Percentiles rank a stretch among this genome's conserved stretches.
These are phyloP conservation scores for Aspergillus saccharolyticus DNA, from an alignment of 495 filamentous ascomycete genomes.

Conservation along the genomic window DNA sequence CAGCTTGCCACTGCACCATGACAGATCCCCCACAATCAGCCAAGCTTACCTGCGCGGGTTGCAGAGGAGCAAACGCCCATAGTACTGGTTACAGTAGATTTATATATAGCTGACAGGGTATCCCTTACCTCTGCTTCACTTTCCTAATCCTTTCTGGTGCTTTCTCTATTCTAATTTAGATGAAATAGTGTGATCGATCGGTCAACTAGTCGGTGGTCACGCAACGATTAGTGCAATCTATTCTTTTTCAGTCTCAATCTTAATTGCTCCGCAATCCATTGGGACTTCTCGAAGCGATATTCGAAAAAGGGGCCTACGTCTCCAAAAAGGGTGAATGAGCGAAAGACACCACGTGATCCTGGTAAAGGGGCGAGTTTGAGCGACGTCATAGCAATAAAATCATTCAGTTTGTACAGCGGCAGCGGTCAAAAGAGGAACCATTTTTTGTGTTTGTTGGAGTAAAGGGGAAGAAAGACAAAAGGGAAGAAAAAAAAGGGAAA, in stretches of 20 bases:
- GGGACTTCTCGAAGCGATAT: neutral
- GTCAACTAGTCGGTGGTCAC: neutral
- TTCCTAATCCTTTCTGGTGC: neutral
- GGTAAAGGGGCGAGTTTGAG: neutral
- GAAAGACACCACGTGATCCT: neutral
- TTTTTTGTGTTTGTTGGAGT: neutral
- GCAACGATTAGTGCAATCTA: neutral
- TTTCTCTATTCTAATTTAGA: neutral
- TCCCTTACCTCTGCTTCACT: neutral
- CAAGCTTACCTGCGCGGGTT: neutral
- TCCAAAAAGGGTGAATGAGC: neutral
- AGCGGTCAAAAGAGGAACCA: too few relatives aligned
- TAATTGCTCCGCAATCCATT: neutral
- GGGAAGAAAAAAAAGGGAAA: neutral
- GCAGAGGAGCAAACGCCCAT: too few relatives aligned
- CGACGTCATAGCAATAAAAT: neutral
- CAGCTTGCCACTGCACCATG: constrained; percentile 1
- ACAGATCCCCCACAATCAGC: constrained; percentile 4
- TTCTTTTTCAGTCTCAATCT: neutral
- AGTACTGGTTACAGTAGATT: neutral
- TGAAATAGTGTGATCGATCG: neutral
- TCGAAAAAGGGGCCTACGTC: neutral
- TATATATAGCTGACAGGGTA: neutral
- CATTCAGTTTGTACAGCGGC: too few relatives aligned
- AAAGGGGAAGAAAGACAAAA: neutral